Base-by-base conservation (phyloP, 2,329 filamentous ascomycete species). In the Aspergillus aculeatinus region DNA sequence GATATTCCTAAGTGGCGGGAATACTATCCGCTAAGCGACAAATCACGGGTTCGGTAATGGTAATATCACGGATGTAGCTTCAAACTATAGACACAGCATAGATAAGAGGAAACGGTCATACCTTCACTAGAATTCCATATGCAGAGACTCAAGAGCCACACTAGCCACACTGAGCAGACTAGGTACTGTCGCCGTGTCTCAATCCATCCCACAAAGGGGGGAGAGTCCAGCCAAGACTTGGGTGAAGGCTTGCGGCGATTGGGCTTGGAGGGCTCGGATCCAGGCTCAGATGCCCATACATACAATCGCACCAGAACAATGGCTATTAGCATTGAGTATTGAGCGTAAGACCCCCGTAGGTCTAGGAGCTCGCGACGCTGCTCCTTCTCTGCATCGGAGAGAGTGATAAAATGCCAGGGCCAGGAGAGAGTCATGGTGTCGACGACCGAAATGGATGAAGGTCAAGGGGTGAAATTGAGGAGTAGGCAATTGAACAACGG, bases 101-200 rank as follows among this genome's bases (percentile, higher is more conserved):
- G 6, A 27, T 29, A 55, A 10, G 19, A 21, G 7, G 48, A 35
- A 31, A 51, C 44, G 29, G 16, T 21, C 50, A 68, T 75, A 86
- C 84, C 84, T 68, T 84, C 77, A 10, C 81, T 82, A 39, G 83
- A 85, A 42, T 80, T 76, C 64, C 78, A 76, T 16, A 83, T 70
- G 31, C 76, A 81, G 27, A 87, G 75, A 39, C 78, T 69, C 19
- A 85, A 57, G 53, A 87, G 68, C 83, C 83, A 87, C 3, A 68
- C 58, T 5, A 80, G 76, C 84, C 84, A 87, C 0, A 77, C 44
- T 2, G 73, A 66, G 10, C 77, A 81, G 31, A 78, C 67, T 5
- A 83, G 64, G 71, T 83, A 81, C 61, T 85, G 81, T 61, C 78
- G 79, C 59, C 80, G 78, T 1, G 80, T 84, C 48, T 83, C 84